Evolutionary conservation across 768 basidiomycete species (phyloP).

Genomic region (Amanita fuliginea): DNA sequence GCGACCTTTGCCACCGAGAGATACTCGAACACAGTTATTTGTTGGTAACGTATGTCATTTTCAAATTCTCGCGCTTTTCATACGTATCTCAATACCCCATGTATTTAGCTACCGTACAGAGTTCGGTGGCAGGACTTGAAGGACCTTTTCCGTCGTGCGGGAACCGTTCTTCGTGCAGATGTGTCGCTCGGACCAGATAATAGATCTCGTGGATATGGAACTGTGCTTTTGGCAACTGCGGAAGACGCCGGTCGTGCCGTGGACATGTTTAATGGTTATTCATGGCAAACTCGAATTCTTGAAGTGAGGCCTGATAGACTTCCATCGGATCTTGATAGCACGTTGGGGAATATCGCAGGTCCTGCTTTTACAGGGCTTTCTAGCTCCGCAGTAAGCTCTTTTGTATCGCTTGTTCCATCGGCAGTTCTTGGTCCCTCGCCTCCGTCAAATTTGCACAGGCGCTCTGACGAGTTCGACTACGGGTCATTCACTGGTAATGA

Average conservation of each 20-base stretch:
- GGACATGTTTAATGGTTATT: conserved; percentile 92
- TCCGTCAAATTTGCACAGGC: conserved; percentile 6
- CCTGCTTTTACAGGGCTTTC: conserved; percentile 3
- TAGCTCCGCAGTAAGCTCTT: conserved; percentile 6
- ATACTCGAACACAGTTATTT: conserved; percentile 92
- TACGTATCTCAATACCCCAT: conserved; percentile 5
- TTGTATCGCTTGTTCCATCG: conserved; percentile 7
- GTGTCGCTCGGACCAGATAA: conserved; percentile 81
- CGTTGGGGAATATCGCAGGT: conserved; percentile 10
- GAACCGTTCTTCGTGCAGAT: conserved; percentile 76
- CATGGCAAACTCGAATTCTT: conserved; percentile 90
- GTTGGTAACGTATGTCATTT: conserved; percentile 74
- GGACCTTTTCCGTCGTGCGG: conserved; percentile 92
- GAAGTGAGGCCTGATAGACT: conserved; percentile 89
- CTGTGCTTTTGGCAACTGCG: conserved; percentile 87
- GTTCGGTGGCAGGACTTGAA: conserved; percentile 99
- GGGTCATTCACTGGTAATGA: conserved; percentile 10
- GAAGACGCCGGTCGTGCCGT: conserved; percentile 93
- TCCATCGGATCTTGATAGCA: conserved; percentile 47
- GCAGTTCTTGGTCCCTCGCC: conserved; percentile 6
- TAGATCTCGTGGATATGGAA: conserved; percentile 87
- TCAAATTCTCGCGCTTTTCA: conserved; percentile 3
- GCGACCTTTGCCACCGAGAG: conserved; percentile 40
- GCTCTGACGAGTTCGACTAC: conserved; percentile 17
- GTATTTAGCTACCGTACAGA: conserved; percentile 76